These are phyloP conservation scores for Zanthoxylum bungeanum DNA, from an alignment of 345 rosid genomes.

Conservation along the genomic window DNA sequence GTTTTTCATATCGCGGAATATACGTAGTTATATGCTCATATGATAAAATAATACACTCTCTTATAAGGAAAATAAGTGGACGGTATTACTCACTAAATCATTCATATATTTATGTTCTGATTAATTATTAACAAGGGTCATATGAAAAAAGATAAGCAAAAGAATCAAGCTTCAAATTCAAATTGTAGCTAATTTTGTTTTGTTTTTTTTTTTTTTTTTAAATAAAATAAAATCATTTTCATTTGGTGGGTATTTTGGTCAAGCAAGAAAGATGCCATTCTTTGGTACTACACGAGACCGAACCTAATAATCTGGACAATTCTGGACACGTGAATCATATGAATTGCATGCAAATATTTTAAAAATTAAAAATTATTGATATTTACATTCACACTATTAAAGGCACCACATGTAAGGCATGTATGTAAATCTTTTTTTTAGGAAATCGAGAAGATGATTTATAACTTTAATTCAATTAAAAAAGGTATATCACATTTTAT, in stretches of 20 bases:
- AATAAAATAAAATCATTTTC: background rate
- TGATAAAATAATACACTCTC: background rate
- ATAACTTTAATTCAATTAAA: too few species aligned
- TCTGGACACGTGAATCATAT: conserved; percentile 1
- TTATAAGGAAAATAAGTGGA: background rate
- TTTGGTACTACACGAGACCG: background rate
- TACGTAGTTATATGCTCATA: background rate
- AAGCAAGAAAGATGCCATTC: conserved; percentile 19
- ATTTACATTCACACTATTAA: too few species aligned
- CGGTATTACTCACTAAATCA: background rate
- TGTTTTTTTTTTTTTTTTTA: too few species aligned
- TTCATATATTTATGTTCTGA: too few species aligned
- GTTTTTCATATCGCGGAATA: too few species aligned
- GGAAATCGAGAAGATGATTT: too few species aligned
- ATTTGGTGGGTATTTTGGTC: background rate
- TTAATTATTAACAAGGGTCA: background rate
- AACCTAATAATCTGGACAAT: conserved; percentile 11
- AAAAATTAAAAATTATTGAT: background rate
- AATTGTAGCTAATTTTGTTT: too few species aligned
- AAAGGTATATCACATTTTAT: too few species aligned
- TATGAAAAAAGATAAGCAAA: conserved; percentile 7
- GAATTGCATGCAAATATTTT: background rate
- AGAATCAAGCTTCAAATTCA: background rate
- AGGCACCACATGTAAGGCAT: too few species aligned
- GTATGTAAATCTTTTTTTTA: too few species aligned